Conservation (phyloP, 1,284 basidiomycete genomes). For the Mycosarcoma mackinlayi region DNA sequence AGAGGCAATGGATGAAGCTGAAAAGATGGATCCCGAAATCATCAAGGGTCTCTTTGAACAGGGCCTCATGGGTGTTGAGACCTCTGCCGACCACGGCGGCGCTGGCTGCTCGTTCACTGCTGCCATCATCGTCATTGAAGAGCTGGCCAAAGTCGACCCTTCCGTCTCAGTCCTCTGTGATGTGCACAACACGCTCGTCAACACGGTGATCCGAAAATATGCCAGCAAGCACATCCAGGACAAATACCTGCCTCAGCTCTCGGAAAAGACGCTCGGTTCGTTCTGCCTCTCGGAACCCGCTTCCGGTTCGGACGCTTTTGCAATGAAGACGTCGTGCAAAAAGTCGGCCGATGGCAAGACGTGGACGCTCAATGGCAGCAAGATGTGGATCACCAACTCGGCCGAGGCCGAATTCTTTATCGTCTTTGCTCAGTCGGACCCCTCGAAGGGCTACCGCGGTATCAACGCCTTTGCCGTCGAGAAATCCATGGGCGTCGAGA, state of each 20-base stretch:
- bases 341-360: slow-evolving; percentile 76
- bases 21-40: slow-evolving; percentile 89
- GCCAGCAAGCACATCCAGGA: slow-evolving; percentile 85
- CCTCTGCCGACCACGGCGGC: slow-evolving; percentile 82
- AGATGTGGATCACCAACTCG: slow-evolving; percentile 99
- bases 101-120: slow-evolving; percentile 91
- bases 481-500: slow-evolving; percentile 95
- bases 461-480: slow-evolving; percentile 97
- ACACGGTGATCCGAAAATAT: slow-evolving; percentile 91
- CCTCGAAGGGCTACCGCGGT: slow-evolving; percentile 96
- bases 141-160: slow-evolving; percentile 94
- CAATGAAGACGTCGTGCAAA: slow-evolving; percentile 90
- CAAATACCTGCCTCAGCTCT: slow-evolving; percentile 86
- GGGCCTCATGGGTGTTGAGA: slow-evolving; percentile 99
- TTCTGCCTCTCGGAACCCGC: slow-evolving; percentile 94
- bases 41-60: slow-evolving; percentile 94
- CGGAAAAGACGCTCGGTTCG: slow-evolving; percentile 85
- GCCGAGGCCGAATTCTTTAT: slow-evolving; percentile 88
- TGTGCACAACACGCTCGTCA: slow-evolving; percentile 87
- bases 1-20: slow-evolving; percentile 96
- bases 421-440: slow-evolving; percentile 94
- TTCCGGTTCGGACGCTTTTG: slow-evolving; percentile 96
- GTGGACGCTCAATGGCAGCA: slow-evolving; percentile 90
- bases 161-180: slow-evolving; percentile 96
- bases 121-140: slow-evolving; percentile 96